Base-by-base conservation (phyloP, 2,329 filamentous ascomycete genomes). In the Cercospora sp. region DNA sequence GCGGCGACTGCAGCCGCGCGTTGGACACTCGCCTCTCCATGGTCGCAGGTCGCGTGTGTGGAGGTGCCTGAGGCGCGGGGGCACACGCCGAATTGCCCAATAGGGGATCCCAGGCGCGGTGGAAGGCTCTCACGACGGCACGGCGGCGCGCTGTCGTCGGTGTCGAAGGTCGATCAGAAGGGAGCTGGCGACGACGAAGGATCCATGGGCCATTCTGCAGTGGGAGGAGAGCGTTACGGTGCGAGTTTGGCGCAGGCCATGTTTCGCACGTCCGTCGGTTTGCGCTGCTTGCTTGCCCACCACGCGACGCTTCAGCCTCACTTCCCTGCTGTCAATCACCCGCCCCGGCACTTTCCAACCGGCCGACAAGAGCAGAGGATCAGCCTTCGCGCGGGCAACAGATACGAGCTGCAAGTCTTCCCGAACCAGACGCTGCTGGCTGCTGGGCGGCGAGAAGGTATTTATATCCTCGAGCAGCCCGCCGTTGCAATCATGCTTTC, bases 21-120 rank as follows among this genome's bases (percentile, higher is more conserved):
- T 60, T 60, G n/a, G 63, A 65, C 63, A 65, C 63, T n/a, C 63
- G 62, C 18, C 62, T 36, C 45, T 63, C 61, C 45, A 55, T 53
- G 36, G 13, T 20, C 16, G 16, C 23, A n/a, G 48, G 26, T 42
- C 20, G 36, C 48, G 48, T 26, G 18, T 13, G 48, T 16, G 48
- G 48, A 28, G 48, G 20, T 53, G 55, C 55, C 55, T 59, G 20
- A 59, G 55, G 55, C 55, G 20, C 26, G 8, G n/a, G 10, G 30
- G 55, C 48, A 53, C 48, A 5, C 59, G 36, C 36, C 60, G 33
- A 48, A 28, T 48, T 48, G 60, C 36, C 60, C 60, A 51, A 63
- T 28, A 33, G 40, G 42, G 42, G 42, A 63, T 26, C 16, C 16
- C 55, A n/a, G 12, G 26, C 3, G 48, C 10, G 2, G 48, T 12